Conservation (phyloP, 2,329 filamentous ascomycete genomes). For the Trichoderma sp. region DNA sequence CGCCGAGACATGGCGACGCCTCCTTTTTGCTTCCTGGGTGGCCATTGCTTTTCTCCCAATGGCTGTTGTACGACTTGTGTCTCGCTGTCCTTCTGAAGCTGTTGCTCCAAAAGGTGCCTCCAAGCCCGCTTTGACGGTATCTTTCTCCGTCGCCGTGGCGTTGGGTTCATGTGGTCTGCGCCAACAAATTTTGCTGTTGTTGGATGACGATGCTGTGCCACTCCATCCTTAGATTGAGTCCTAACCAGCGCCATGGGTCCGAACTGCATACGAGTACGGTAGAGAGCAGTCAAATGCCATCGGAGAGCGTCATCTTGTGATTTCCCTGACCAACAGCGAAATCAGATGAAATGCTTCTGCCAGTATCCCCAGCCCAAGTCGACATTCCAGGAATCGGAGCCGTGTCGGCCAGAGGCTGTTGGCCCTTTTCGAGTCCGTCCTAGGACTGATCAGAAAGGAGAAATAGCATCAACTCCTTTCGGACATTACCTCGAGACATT, state of each 20-base stretch:
- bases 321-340: not conserved
- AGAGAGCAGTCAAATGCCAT: not conserved
- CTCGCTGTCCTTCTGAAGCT: not conserved
- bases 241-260: constrained; percentile 2
- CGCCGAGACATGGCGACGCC: constrained; percentile 25
- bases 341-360: not conserved
- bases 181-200: not conserved
- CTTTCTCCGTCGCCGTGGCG: not conserved
- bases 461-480: not conserved
- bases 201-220: constrained; percentile 1
- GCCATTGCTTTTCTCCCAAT: not conserved
- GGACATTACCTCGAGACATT: not conserved
- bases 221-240: not conserved
- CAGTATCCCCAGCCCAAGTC: not conserved
- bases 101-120: not conserved
- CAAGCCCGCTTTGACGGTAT: not conserved
- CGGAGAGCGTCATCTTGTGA: not conserved
- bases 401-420: not conserved
- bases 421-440: not conserved
- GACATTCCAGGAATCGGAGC: not conserved
- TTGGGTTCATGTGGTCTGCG: not conserved
- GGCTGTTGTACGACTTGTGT: not conserved
- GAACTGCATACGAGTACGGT: not conserved
- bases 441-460: not conserved
- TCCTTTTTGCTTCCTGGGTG: not conserved